These are phyloP conservation scores for Rhizopus stolonifer DNA, from an alignment of 371 early-diverging fungal species.

Conservation along the genomic window DNA sequence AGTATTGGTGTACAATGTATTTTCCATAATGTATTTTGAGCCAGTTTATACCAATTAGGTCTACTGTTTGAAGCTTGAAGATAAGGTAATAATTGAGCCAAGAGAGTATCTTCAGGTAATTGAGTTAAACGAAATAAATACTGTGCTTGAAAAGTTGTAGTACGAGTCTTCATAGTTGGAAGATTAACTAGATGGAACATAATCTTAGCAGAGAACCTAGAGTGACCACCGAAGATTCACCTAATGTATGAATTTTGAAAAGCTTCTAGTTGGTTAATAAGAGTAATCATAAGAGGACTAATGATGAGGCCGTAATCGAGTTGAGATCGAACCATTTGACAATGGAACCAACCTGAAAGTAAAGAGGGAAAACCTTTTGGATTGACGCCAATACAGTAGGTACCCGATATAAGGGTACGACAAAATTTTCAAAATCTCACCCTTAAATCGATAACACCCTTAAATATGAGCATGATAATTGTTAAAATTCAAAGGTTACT, in stretches of 20 bases:
- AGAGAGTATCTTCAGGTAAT: conserved; percentile 6
- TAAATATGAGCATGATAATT: too few species aligned
- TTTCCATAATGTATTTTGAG: background rate
- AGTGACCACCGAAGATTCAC: background rate
- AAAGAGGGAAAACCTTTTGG: conserved; percentile 32
- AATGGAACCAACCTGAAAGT: background rate
- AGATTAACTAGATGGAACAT: conserved; percentile 12
- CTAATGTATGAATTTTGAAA: conserved; percentile 7
- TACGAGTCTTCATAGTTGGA: conserved; percentile 2
- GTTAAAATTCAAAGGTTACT: too few species aligned
- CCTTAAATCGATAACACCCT: too few species aligned
- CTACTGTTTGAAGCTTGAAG: background rate
- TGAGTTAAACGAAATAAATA: background rate
- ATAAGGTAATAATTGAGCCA: background rate
- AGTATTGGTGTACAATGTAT: too few species aligned
- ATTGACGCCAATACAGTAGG: conserved; percentile 4
- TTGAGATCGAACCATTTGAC: conserved; percentile 9
- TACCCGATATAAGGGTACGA: too few species aligned
- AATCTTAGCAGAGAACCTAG: background rate
- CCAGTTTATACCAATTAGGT: background rate
- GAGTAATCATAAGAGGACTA: background rate
- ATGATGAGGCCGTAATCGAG: conserved; percentile 17
- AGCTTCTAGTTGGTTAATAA: background rate
- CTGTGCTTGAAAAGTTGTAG: conserved; percentile 3
- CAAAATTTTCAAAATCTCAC: too few species aligned